phyloP scores from a whole-genome alignment of 495 filamentous ascomycete genomes.

The Penicillium psychrofluorescens region DNA sequence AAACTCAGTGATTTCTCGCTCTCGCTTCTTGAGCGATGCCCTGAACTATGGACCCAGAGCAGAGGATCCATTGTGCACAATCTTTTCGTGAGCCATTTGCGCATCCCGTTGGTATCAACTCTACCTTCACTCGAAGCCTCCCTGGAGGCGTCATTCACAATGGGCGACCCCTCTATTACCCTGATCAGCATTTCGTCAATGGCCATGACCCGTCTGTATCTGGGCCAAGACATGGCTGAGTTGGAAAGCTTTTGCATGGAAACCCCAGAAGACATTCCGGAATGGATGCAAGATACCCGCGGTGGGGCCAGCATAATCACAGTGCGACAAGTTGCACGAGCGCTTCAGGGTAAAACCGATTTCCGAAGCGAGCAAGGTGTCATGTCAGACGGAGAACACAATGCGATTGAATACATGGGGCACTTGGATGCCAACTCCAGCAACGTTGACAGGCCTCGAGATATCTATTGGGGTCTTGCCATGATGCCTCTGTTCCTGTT shows the following conservation, averaged over 20 bases:
- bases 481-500: slow-evolving; percentile 69
- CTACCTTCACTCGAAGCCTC: slow-evolving; percentile 58
- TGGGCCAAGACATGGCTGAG: slow-evolving; percentile 68
- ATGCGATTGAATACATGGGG: slow-evolving; percentile 54
- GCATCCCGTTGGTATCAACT: slow-evolving; percentile 51
- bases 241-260: slow-evolving; percentile 68
- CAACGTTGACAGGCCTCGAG: slow-evolving; percentile 50
- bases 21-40: slow-evolving; percentile 56
- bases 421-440: slow-evolving; percentile 43
- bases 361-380: slow-evolving; percentile 46
- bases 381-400: slow-evolving; percentile 67
- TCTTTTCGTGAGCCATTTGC: slow-evolving; percentile 68
- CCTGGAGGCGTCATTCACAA: slow-evolving; percentile 60
- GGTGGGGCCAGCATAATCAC: slow-evolving; percentile 69
- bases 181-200: slow-evolving; percentile 68
- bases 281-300: slow-evolving; percentile 69
- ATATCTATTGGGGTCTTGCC: slow-evolving; percentile 66
- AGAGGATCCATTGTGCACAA: slow-evolving; percentile 65
- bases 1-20: slow-evolving; percentile 58
- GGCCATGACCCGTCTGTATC: slow-evolving; percentile 62
- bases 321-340: slow-evolving; percentile 63
- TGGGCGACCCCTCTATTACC: slow-evolving; percentile 68
- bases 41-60: slow-evolving; percentile 62
- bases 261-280: slow-evolving; percentile 66
- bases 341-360: slow-evolving; percentile 80